These are phyloP conservation scores for Agrocybe praecox DNA, from an alignment of 768 basidiomycete genomes.

Conservation along the genomic window DNA sequence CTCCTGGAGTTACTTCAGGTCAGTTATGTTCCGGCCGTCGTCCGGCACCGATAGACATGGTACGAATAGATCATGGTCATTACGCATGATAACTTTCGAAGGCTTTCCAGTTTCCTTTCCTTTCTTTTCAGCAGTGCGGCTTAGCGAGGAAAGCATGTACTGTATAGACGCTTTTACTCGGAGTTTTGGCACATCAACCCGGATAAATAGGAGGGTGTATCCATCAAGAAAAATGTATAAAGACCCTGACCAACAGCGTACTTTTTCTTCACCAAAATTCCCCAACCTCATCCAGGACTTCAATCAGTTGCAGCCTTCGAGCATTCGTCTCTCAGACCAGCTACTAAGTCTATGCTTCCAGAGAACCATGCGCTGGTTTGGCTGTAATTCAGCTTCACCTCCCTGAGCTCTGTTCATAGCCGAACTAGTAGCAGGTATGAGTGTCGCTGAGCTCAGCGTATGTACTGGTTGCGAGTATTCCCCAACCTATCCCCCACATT, in stretches of 20 bases:
- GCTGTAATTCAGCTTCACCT: conserved; percentile 32
- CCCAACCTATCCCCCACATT: background rate
- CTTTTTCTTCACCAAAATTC: no score
- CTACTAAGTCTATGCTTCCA: conserved; percentile 12
- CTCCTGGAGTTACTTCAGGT: background rate
- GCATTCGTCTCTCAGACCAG: conserved; percentile 13
- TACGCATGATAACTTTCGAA: background rate
- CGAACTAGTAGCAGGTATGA: conserved; percentile 52
- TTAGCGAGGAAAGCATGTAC: background rate
- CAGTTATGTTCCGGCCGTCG: background rate
- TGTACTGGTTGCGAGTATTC: background rate
- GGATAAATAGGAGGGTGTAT: background rate
- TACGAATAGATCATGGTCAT: background rate
- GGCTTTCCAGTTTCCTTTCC: background rate
- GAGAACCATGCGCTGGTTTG: conserved; percentile 2
- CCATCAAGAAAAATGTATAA: background rate
- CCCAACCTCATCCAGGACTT: no score
- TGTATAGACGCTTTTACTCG: background rate
- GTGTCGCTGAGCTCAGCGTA: conserved; percentile 32
- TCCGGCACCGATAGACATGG: background rate
- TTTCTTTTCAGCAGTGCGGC: background rate
- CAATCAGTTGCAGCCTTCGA: no score
- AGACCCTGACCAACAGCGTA: background rate
- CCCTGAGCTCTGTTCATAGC: conserved; percentile 57
- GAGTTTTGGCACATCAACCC: background rate